Percentiles rank a stretch among this genome's conserved stretches.
These are phyloP conservation scores for Entomortierella beljakovae DNA, from an alignment of 192 early-diverging fungal species.

Conservation along the genomic window DNA sequence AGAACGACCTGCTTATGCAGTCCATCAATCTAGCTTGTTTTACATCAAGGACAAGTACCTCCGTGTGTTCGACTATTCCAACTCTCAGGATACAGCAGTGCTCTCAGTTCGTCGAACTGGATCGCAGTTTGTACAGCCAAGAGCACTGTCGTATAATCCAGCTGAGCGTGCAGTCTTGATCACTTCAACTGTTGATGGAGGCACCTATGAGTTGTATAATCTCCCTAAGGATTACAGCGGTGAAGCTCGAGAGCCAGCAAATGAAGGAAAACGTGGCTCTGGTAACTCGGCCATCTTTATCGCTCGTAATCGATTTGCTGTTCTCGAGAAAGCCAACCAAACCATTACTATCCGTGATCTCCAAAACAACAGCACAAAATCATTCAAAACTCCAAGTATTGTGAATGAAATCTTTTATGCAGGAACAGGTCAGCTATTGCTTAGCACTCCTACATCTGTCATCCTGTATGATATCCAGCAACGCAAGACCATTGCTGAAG, in stretches of 20 bases:
- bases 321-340: slow-evolving; percentile 87
- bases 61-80: slow-evolving; percentile 85
- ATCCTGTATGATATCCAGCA: slow-evolving; percentile 94
- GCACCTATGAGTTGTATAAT: slow-evolving; percentile 90
- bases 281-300: slow-evolving; percentile 92
- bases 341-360: slow-evolving; percentile 89
- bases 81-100: slow-evolving; percentile 80
- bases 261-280: slow-evolving; percentile 81
- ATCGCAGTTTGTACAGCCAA: slow-evolving; percentile 79
- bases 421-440: slow-evolving; percentile 85
- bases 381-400: slow-evolving; percentile 81
- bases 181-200: slow-evolving; percentile 87
- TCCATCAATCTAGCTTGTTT: slow-evolving; percentile 86
- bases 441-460: slow-evolving; percentile 88
- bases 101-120: slow-evolving; percentile 81
- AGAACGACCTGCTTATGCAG: slow-evolving; percentile 92
- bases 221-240: slow-evolving; percentile 78
- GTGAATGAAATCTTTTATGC: slow-evolving; percentile 88
- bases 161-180: slow-evolving; percentile 92
- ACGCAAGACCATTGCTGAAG: slow-evolving; percentile 78
- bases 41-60: slow-evolving; percentile 92
- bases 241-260: slow-evolving; percentile 69
- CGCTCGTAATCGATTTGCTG: slow-evolving; percentile 97
- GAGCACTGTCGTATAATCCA: slow-evolving; percentile 94
- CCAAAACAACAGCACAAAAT: slow-evolving; percentile 88